Base-by-base conservation (phyloP, 2,329 filamentous ascomycete species). In the Nannizziopsis arthrosporioides region DNA sequence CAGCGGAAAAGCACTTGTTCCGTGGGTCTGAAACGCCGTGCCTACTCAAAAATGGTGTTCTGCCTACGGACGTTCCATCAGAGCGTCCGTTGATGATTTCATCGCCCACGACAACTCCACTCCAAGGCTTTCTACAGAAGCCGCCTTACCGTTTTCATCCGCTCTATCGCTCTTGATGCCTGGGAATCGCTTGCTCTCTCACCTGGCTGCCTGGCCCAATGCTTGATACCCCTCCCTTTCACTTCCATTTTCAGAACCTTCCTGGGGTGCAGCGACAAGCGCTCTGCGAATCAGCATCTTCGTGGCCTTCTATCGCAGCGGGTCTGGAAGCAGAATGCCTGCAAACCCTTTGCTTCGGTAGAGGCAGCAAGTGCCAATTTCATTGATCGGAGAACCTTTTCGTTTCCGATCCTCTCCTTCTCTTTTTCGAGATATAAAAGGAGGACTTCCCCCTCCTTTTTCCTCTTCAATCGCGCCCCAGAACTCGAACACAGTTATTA, bases 201-300 rank as follows among this genome's bases (percentile, higher is more conserved):
- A 32, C 40, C 43, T 48, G 40, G 46, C 14, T 48, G 46, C 46
- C 46, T 48, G 40, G 46, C 22, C 31, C 22, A 32, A 43, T 43
- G 3, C 10, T 11, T 43, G 17, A 10, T 8, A 37, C 12, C 40
- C 39, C 27, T 47, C 37, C 38, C 2, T 27, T 27, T 42, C 22
- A 8, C 38, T 40, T 34, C 14, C 8, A 15, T 27, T 27, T 27
- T 3, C 22, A 27, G 22, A 27, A 30, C 5, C 22, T 41, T 40
- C 22, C 37, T 11, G 45, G n/a, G 15, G 18, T 15, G 3, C 34
- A 38, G 40, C 46, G 40, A 36, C 3, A 40, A 44, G 40, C 27
- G 15, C 15, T 39, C 39, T 17, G 34, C 46, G 22, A 39, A 44
- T 32, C 43, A 38, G 39, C 39, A 31, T 8, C 32, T 40, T n/a